Conservation (phyloP, 1,284 basidiomycete species). For the Puccinia brachypodii region DNA sequence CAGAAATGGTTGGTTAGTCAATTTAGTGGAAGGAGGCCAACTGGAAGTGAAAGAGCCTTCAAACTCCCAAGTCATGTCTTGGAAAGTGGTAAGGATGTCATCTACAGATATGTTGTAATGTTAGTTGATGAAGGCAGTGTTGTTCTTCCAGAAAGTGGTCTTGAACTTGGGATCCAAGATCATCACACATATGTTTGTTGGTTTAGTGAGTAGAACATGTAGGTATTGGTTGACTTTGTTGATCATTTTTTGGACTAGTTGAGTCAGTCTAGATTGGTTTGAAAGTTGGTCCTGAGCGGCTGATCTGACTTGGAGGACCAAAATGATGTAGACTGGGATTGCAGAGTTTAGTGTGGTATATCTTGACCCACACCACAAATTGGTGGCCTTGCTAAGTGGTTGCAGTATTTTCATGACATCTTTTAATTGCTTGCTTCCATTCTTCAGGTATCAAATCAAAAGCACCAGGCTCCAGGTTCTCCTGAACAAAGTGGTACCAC, state of each 20-base stretch:
- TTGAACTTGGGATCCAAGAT: not conserved
- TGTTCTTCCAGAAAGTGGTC: not conserved
- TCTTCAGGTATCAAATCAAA: not conserved
- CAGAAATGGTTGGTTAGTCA: no score
- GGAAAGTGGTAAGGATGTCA: no score
- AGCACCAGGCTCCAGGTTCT: not conserved
- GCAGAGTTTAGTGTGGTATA: no score
- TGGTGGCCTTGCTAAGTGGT: not conserved
- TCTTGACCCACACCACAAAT: not conserved
- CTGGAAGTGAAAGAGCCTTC: no score
- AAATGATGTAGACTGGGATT: no score
- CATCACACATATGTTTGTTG: not conserved
- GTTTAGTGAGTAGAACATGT: not conserved
- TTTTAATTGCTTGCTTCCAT: not conserved
- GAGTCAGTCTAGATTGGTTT: no score
- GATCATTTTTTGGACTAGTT: no score
- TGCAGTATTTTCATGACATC: not conserved
- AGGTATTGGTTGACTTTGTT: no score
- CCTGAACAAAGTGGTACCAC: not conserved
- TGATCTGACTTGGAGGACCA: no score
- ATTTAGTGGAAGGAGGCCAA: no score
- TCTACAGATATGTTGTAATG: not conserved
- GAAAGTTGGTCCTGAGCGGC: no score
- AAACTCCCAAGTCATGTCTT: no score
- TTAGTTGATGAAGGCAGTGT: not conserved